A percentile compares a stretch with the other conserved stretches of the same genome.
phyloP scores from a whole-genome alignment of 306 rosid species.

The Boehmeria nivea region DNA sequence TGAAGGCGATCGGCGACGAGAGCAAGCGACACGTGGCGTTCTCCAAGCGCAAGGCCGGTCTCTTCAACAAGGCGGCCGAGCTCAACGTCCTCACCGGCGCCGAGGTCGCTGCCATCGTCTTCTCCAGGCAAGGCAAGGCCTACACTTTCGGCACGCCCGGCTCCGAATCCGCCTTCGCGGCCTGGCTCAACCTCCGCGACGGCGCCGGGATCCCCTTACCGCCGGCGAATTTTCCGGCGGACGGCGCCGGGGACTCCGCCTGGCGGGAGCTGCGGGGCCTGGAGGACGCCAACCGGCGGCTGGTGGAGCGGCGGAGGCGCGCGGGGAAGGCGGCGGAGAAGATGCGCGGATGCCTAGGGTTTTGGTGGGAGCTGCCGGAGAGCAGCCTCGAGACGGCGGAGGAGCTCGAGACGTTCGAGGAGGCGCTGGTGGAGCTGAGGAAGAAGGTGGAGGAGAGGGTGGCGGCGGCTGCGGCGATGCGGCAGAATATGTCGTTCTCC shows the following conservation, averaged over 20 bases:
- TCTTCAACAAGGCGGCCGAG: conserved; percentile 22
- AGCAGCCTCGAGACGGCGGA: neutral
- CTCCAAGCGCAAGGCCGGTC: conserved; percentile 24
- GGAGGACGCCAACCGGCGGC: neutral
- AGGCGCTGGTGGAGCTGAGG: neutral
- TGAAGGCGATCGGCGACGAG: conserved; percentile 15
- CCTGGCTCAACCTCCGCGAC: neutral
- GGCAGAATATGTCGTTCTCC: no score
- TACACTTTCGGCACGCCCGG: conserved; percentile 9
- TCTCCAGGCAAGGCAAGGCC: conserved; percentile 14
- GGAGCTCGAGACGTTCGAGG: neutral
- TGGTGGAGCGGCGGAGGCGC: neutral
- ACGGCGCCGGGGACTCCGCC: neutral
- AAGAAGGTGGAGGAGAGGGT: conserved; percentile 2
- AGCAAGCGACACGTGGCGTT: conserved; percentile 23
- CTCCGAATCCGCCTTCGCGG: neutral
- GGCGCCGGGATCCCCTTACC: neutral
- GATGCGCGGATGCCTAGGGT: neutral
- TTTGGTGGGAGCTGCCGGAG: conserved; percentile 12
- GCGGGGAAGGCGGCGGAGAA: neutral
- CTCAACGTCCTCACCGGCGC: conserved; percentile 16
- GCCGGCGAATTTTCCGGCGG: neutral
- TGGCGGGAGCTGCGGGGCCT: neutral
- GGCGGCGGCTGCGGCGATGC: neutral
- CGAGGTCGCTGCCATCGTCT: neutral